Percentiles rank a stretch among this genome's conserved stretches.
phyloP scores from a whole-genome alignment of 441 rosid species.

The Raphanus hybrid region DNA sequence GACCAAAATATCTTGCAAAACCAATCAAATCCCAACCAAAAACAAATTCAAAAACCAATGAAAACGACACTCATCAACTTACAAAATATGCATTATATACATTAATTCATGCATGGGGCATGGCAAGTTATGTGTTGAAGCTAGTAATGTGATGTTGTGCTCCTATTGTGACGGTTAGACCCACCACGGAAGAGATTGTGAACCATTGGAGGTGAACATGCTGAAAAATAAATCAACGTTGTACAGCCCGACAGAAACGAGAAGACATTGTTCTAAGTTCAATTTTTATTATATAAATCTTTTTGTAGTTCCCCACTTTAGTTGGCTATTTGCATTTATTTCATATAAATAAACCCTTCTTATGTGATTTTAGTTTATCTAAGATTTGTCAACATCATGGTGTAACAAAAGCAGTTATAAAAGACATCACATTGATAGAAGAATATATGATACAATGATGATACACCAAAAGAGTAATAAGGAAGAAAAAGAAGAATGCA shows the following conservation, averaged over 20 bases:
- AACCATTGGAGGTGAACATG: too few species aligned
- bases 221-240: too few species aligned
- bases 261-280: background rate
- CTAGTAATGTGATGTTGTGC: conserved; percentile 90
- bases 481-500: conserved; percentile 18
- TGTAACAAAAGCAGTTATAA: background rate
- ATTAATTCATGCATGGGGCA: too few species aligned
- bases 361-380: background rate
- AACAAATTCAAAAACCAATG: too few species aligned
- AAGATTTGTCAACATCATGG: background rate
- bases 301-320: background rate
- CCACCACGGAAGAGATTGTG: conserved; percentile 17
- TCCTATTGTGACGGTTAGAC: conserved; percentile 71
- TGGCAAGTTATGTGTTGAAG: conserved; percentile 52
- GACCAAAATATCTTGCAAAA: too few species aligned
- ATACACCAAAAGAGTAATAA: conserved; percentile 26
- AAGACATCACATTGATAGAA: conserved; percentile 37
- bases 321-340: background rate
- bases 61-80: too few species aligned
- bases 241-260: too few species aligned
- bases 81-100: too few species aligned
- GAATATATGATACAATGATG: conserved; percentile 39
- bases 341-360: background rate
- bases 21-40: too few species aligned
- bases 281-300: too few species aligned